Evolutionary conservation across 768 basidiomycete species (phyloP).

Genomic region (Gymnopilus dilepis): DNA sequence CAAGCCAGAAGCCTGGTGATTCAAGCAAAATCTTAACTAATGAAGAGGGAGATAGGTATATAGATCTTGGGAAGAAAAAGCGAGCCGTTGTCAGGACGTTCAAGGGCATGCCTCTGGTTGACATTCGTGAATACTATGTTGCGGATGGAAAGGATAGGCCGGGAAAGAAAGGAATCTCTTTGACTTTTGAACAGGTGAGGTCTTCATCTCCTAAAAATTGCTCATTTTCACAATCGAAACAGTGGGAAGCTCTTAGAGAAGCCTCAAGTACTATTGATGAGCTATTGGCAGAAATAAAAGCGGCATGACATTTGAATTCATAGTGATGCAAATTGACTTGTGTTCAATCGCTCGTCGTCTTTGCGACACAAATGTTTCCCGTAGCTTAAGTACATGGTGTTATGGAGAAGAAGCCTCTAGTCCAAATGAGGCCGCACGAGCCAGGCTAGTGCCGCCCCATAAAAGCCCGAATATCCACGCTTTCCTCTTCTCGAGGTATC

Average conservation of each 20-base stretch:
- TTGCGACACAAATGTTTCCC: conserved; percentile 4
- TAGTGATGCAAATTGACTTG: neutral
- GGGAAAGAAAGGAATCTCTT: conserved; percentile 81
- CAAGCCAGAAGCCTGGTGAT: neutral
- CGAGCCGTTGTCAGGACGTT: conserved; percentile 59
- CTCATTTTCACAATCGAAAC: conserved; percentile 1
- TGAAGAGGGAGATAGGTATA: conserved; percentile 54
- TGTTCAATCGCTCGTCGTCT: neutral
- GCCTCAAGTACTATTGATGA: conserved; percentile 53
- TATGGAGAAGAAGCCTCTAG: conserved; percentile 37
- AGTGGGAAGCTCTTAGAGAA: conserved; percentile 66
- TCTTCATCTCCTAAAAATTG: neutral
- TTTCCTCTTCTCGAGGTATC: conserved; percentile 52
- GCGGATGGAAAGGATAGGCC: conserved; percentile 65
- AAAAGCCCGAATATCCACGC: conserved; percentile 74
- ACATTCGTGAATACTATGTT: conserved; percentile 78
- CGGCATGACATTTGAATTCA: conserved; percentile 21
- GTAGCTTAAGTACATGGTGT: too few species aligned
- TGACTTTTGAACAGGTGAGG: conserved; percentile 65
- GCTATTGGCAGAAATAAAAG: conserved; percentile 47
- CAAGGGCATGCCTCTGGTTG: conserved; percentile 61
- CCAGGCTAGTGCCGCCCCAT: conserved; percentile 64
- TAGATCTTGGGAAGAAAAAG: conserved; percentile 76
- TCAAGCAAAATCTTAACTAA: conserved; percentile 33
- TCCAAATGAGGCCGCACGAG: conserved; percentile 75